A percentile compares a stretch with the other conserved stretches of the same genome.
Evolutionary conservation across 768 basidiomycete genomes (phyloP).

Genomic region (Naematelia encephala): DNA sequence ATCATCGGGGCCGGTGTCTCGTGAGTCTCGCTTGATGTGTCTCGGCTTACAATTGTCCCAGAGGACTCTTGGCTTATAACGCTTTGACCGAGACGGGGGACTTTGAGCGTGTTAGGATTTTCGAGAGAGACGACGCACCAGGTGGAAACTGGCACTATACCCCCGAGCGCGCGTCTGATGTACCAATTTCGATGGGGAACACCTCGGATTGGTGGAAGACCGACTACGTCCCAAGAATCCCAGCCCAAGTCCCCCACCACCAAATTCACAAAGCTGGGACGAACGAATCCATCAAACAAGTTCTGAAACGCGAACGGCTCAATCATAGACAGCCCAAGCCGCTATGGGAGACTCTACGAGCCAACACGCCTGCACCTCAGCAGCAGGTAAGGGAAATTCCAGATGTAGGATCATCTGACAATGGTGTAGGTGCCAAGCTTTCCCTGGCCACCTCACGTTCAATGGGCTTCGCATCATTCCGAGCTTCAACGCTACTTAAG

Average conservation of each 20-base stretch:
- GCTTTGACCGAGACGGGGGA: slow-evolving; percentile 5
- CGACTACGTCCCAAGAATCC: slow-evolving; percentile 8
- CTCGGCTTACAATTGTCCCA: background rate
- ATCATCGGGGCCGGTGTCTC: slow-evolving; percentile 33
- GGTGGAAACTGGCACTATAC: slow-evolving; percentile 35
- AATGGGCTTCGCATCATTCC: slow-evolving; percentile 18
- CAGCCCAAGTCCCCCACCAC: background rate
- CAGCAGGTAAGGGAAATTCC: slow-evolving; percentile 9
- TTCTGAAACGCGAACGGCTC: slow-evolving; percentile 8
- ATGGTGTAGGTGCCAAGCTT: slow-evolving; percentile 18
- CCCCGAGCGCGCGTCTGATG: slow-evolving; percentile 7
- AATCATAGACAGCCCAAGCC: slow-evolving; percentile 16
- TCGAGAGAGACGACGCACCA: slow-evolving; percentile 23
- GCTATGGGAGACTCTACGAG: slow-evolving; percentile 17
- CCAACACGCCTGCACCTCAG: slow-evolving; percentile 20
- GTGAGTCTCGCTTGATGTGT: slow-evolving; percentile 12
- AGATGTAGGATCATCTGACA: background rate
- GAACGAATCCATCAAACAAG: slow-evolving; percentile 4
- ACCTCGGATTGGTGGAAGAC: slow-evolving; percentile 20
- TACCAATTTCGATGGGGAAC: slow-evolving; percentile 8
- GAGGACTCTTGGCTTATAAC: slow-evolving; percentile 15
- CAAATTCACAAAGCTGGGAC: too few relatives aligned
- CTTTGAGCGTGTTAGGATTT: slow-evolving; percentile 15
- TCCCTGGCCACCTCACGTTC: slow-evolving; percentile 14
- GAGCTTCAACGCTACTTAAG: slow-evolving; percentile 15